phyloP scores from a whole-genome alignment of 2,329 filamentous ascomycete genomes.

The Colletotrichum abscissum region DNA sequence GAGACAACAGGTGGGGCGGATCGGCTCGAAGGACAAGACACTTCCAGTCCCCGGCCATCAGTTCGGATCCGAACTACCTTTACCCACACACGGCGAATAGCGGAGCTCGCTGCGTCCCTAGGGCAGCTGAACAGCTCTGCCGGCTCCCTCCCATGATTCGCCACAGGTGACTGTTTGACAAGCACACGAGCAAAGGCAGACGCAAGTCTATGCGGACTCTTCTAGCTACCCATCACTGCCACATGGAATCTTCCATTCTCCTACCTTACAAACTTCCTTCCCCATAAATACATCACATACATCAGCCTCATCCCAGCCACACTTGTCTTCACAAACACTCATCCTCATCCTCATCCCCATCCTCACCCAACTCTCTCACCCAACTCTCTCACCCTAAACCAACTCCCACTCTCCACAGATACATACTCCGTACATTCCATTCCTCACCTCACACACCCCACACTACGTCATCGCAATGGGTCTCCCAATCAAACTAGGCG shows the following conservation, averaged over 20 bases:
- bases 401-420: background rate
- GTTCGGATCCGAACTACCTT: constrained; percentile 11
- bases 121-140: background rate
- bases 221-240: background rate
- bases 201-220: background rate
- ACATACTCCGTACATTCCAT: too few species aligned
- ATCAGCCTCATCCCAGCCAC: background rate
- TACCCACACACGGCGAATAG: background rate
- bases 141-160: background rate
- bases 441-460: background rate
- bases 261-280: background rate
- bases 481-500: constrained; percentile 38
- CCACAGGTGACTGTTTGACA: background rate
- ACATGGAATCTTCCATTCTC: too few species aligned
- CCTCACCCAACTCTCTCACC: background rate
- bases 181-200: too few species aligned
- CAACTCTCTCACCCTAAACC: background rate
- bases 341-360: background rate
- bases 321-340: background rate
- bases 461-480: constrained; percentile 41
- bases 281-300: background rate
- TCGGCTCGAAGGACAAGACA: background rate
- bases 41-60: too few species aligned
- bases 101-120: background rate
- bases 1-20: background rate